Conservation (phyloP, 208 protist species). For the Acanthamoeba castellanii region DNA sequence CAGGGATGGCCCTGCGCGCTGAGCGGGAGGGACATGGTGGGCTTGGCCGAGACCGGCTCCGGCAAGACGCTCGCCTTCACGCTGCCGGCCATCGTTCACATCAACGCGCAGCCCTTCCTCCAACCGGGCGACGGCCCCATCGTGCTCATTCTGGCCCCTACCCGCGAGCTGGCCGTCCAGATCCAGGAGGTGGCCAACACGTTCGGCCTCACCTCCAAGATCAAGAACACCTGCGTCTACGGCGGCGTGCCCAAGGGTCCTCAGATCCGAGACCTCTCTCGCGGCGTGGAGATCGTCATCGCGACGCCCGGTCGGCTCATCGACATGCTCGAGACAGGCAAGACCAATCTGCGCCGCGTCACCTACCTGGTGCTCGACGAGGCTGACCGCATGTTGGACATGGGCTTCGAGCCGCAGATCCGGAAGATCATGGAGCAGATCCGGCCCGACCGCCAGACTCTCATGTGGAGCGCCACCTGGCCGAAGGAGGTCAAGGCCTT, state of each 20-base stretch:
- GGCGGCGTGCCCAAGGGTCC: slow-evolving; percentile 89
- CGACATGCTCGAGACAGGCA: slow-evolving; percentile 80
- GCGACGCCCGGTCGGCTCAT: slow-evolving; percentile 86
- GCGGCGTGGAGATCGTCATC: slow-evolving; percentile 81
- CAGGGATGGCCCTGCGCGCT: slow-evolving; percentile 91
- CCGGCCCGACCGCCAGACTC: slow-evolving; percentile 85
- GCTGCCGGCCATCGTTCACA: slow-evolving; percentile 90
- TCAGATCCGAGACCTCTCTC: slow-evolving; percentile 81
- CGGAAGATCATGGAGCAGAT: slow-evolving; percentile 80
- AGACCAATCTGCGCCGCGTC: slow-evolving; percentile 71
- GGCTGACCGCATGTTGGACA: slow-evolving; percentile 83
- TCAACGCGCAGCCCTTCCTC: slow-evolving; percentile 87
- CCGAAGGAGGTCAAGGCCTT: slow-evolving; percentile 77
- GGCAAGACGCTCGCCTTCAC: slow-evolving; percentile 94
- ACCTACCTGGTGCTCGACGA: slow-evolving; percentile 87
- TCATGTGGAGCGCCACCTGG: slow-evolving; percentile 81
- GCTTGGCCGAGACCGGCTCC: slow-evolving; percentile 91
- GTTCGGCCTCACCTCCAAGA: slow-evolving; percentile 80
- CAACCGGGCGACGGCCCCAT: slow-evolving; percentile 90
- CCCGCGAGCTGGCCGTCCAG: slow-evolving; percentile 93
- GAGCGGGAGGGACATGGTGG: slow-evolving; percentile 90
- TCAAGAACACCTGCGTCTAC: slow-evolving; percentile 72
- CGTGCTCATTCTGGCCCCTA: slow-evolving; percentile 92
- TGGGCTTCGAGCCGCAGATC: slow-evolving; percentile 80
- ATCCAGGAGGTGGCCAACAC: slow-evolving; percentile 87